A percentile compares a stretch with the other conserved stretches of the same genome.
Evolutionary conservation across 2,329 filamentous ascomycete species (phyloP).

Genomic region (Aspergillus felis): DNA sequence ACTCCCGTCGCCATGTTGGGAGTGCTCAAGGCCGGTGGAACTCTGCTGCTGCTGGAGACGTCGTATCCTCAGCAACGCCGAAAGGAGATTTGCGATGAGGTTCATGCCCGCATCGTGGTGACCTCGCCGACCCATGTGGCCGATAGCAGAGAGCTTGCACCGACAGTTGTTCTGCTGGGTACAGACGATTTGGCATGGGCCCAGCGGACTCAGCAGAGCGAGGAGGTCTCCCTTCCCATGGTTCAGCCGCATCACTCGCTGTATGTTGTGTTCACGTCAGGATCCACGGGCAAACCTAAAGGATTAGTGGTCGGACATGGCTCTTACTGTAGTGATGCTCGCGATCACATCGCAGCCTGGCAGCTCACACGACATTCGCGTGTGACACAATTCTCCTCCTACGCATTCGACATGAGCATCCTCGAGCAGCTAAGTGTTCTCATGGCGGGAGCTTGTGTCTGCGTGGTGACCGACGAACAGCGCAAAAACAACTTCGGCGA

Average conservation of each 20-base stretch:
- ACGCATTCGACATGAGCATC: slow-evolving; percentile 38
- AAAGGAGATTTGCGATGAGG: not conserved
- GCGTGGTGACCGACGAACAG: slow-evolving; percentile 39
- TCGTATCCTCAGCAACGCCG: not conserved
- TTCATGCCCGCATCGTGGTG: not conserved
- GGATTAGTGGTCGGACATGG: slow-evolving; percentile 13
- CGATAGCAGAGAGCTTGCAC: not conserved
- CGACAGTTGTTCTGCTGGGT: not conserved
- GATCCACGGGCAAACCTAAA: slow-evolving; percentile 19
- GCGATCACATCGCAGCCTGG: not conserved
- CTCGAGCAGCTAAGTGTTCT: slow-evolving; percentile 33
- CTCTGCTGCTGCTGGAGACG: not conserved
- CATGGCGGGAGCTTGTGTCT: slow-evolving; percentile 41
- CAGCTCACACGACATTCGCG: slow-evolving; percentile 6
- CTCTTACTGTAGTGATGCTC: not conserved
- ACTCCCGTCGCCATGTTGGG: slow-evolving; percentile 4
- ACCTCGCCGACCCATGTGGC: not conserved
- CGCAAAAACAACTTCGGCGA: slow-evolving; percentile 35
- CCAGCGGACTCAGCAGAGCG: not conserved
- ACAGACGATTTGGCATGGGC: not conserved
- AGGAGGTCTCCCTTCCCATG: not conserved
- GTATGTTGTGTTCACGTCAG: slow-evolving; percentile 17
- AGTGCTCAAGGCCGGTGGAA: slow-evolving; percentile 5
- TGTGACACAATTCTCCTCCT: slow-evolving; percentile 34
- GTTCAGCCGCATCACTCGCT: not conserved